These are phyloP conservation scores for Botrytis galanthina DNA, from an alignment of 2,329 filamentous ascomycete genomes.

Conservation along the genomic window DNA sequence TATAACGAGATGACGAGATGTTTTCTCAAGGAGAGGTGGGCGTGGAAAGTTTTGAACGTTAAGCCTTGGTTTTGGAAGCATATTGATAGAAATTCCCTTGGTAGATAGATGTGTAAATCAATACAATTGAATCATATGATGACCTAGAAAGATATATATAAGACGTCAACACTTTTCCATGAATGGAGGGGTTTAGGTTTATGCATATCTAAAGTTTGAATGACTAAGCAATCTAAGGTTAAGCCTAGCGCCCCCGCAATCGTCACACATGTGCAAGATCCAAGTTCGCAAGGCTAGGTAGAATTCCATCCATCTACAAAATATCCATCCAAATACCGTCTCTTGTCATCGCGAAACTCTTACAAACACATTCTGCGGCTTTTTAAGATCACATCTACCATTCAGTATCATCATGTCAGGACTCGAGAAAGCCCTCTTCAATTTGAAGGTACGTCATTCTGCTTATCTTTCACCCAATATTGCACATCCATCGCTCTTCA, in stretches of 20 bases:
- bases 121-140: background rate
- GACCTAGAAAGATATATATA: background rate
- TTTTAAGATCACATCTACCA: background rate
- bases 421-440: conserved; percentile 60
- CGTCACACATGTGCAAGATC: conserved; percentile 8
- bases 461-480: conserved; percentile 22
- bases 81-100: conserved; percentile 28
- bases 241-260: conserved; percentile 13
- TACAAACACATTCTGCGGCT: background rate
- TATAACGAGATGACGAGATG: conserved; percentile 53
- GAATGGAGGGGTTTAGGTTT: background rate
- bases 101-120: background rate
- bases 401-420: conserved; percentile 50
- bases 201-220: background rate
- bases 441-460: conserved; percentile 51
- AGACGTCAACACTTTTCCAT: background rate
- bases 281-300: conserved; percentile 13
- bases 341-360: conserved; percentile 2
- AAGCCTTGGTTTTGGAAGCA: conserved; percentile 45
- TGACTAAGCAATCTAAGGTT: conserved; percentile 5
- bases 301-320: conserved; percentile 16
- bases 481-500: conserved; percentile 3
- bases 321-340: background rate
- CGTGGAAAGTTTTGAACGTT: conserved; percentile 59
- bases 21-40: conserved; percentile 55